phyloP scores from a whole-genome alignment of 352 stramenopile species.

The Detonula confervacea region DNA sequence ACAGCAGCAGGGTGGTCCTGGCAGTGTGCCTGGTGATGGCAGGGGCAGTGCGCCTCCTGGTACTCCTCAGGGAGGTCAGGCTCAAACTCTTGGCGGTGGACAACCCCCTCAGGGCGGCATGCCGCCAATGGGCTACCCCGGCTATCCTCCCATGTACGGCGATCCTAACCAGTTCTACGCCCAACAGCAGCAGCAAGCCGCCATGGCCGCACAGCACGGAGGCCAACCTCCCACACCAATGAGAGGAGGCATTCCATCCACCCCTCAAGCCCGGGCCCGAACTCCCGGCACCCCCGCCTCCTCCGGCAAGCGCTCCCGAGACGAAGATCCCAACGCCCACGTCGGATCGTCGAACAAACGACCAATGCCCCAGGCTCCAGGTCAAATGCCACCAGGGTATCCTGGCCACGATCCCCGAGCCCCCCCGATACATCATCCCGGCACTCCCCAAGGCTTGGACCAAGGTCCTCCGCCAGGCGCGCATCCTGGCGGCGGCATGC shows the following conservation, averaged over 20 bases:
- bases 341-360: not conserved
- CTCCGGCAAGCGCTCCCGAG: not conserved
- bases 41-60: not conserved
- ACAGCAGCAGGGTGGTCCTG: too few relatives aligned
- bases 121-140: slow-evolving; percentile 29
- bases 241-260: not conserved
- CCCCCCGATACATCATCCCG: too few relatives aligned
- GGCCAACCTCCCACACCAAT: not conserved
- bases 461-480: too few relatives aligned
- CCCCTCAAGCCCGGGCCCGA: too few relatives aligned
- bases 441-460: too few relatives aligned
- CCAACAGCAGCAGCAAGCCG: not conserved
- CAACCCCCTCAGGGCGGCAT: not conserved
- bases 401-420: too few relatives aligned
- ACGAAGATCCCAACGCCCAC: not conserved
- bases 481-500: too few relatives aligned
- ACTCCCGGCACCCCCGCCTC: not conserved
- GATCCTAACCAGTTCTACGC: slow-evolving; percentile 20
- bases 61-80: not conserved
- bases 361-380: not conserved
- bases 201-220: not conserved
- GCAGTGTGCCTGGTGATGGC: not conserved
- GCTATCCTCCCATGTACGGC: slow-evolving; percentile 13
- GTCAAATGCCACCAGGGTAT: not conserved
- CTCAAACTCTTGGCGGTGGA: not conserved